phyloP scores from a whole-genome alignment of 1,284 basidiomycete genomes.

The Stygiomarasmius scandens region DNA sequence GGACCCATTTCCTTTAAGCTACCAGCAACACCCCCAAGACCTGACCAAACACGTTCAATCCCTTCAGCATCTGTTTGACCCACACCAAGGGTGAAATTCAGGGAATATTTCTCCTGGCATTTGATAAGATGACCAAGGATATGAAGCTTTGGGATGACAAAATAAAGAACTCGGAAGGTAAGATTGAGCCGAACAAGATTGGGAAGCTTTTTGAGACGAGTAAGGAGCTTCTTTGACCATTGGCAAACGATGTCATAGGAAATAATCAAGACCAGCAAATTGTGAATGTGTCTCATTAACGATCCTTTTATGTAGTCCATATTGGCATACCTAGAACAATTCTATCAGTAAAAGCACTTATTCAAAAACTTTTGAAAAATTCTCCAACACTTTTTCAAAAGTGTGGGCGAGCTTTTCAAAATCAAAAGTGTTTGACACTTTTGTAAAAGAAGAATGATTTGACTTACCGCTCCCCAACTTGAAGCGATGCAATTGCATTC shows the following conservation, averaged over 20 bases:
- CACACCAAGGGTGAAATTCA: constrained; percentile 23
- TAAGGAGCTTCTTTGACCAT: constrained; percentile 13
- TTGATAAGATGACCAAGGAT: constrained; percentile 21
- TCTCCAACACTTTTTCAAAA: no score
- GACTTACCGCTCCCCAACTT: no score
- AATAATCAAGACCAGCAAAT: neutral
- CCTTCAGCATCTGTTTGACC: constrained; percentile 30
- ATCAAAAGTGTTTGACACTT: no score
- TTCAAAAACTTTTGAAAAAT: no score
- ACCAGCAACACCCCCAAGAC: constrained; percentile 19
- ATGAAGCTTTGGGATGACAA: constrained; percentile 29
- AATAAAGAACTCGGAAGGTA: constrained; percentile 5
- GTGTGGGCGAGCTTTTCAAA: no score
- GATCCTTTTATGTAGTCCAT: no score
- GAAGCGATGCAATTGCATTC: constrained; percentile 8
- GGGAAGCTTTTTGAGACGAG: constrained; percentile 11
- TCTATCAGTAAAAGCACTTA: no score
- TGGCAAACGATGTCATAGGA: constrained; percentile 16
- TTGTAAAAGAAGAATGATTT: no score
- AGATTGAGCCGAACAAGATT: constrained; percentile 1
- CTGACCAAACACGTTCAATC: constrained; percentile 26
- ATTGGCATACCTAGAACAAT: no score
- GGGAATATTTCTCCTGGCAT: constrained; percentile 25
- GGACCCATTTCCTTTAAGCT: constrained; percentile 28
- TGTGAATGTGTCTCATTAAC: no score